A percentile compares a stretch with the other conserved stretches of the same genome.
Conservation (phyloP, 306 rosid species). For the Quercus engelmannii region DNA sequence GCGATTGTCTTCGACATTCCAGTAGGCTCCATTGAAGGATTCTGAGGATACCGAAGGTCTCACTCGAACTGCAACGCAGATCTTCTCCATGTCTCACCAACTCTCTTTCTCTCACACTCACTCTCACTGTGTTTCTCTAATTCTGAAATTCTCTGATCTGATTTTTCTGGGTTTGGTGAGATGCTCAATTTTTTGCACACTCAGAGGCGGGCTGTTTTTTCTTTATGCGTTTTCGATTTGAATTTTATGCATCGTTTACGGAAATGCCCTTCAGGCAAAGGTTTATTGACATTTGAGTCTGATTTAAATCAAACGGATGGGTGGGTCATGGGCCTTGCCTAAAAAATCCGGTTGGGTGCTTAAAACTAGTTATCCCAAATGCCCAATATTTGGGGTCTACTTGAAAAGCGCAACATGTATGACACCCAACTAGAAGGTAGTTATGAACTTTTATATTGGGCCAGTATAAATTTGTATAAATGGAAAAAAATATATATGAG, state of each 20-base stretch:
- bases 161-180: not conserved
- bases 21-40: conserved; percentile 46
- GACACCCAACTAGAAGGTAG: no score
- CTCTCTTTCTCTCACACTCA: not conserved
- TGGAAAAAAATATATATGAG: no score
- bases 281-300: not conserved
- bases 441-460: no score
- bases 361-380: not conserved
- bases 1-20: conserved; percentile 88
- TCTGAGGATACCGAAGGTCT: conserved; percentile 61
- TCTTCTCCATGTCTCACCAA: conserved; percentile 71
- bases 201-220: conserved; percentile 14
- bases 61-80: conserved; percentile 82
- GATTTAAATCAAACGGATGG: not conserved
- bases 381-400: not conserved
- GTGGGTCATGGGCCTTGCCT: not conserved
- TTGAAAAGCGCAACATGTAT: no score
- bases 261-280: not conserved
- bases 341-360: no score
- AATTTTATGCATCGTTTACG: not conserved
- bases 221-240: not conserved
- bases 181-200: not conserved
- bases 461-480: no score
- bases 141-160: not conserved
- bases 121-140: not conserved